These are phyloP conservation scores for Metschnikowia koreensis DNA, from an alignment of 805 yeast species.

Conservation along the genomic window DNA sequence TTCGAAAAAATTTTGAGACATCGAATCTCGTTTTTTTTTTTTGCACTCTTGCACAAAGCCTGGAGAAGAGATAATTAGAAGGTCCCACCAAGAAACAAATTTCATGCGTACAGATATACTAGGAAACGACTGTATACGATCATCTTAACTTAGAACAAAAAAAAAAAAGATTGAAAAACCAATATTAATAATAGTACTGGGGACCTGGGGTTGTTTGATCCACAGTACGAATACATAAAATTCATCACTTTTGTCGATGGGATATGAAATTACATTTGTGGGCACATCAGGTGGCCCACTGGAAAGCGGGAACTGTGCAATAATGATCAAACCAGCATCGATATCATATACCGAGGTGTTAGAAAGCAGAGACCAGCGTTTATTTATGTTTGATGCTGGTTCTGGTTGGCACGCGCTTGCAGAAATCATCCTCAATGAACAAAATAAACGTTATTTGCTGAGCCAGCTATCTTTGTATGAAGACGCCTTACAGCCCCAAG, in stretches of 20 bases:
- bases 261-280: constrained; percentile 61
- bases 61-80: no score
- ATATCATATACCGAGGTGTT: constrained; percentile 39
- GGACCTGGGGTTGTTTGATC: no score
- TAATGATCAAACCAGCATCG: constrained; percentile 57
- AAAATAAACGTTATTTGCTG: not conserved
- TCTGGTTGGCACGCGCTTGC: constrained; percentile 59
- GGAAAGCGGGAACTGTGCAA: constrained; percentile 67
- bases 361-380: constrained; percentile 20
- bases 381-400: constrained; percentile 78
- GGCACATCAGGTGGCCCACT: constrained; percentile 89
- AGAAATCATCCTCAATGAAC: constrained; percentile 26
- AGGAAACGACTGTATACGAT: no score
- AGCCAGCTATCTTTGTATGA: constrained; percentile 27
- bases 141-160: no score
- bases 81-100: no score
- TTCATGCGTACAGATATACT: no score
- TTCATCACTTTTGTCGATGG: constrained; percentile 17
- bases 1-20: not conserved
- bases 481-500: constrained; percentile 25
- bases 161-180: no score
- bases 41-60: not conserved
- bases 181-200: no score
- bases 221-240: not conserved
- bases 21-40: not conserved